Base-by-base conservation (phyloP, 2,329 filamentous ascomycete genomes). In the Pseudonectria foliicola region DNA sequence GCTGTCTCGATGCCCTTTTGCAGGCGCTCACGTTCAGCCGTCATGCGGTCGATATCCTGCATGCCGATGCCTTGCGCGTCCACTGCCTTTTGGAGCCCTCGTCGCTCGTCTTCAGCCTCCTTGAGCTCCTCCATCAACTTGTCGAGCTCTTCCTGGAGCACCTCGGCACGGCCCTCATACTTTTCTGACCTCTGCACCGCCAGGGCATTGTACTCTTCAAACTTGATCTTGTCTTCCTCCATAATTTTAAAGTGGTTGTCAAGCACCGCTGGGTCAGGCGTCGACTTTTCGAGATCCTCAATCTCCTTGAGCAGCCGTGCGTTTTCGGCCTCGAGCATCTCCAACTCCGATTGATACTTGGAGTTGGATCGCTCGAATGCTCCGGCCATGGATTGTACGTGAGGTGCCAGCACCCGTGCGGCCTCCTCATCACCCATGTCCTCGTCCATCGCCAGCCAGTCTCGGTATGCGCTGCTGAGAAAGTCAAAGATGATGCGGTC, bases 41-140 rank as follows among this genome's bases (percentile, higher is more conserved):
- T 95, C 90, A 98, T 95, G 60, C 92, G 87, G 71, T 98, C 92
- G 56, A 98, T 96, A 73, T 98, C 92, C 64, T 92, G 85, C 64
- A 95, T 93, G 53, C 88, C 93, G 57, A 98, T 89, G 3, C 92
- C 92, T 56, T 94, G 87, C 49, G 83, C 81, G 60, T 96, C 92
- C 18, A 98, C 88, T 21, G 84, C 80, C 39, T 82, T 80, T 58
- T 96, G 90, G 8, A 98, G 71, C 21, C 74, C 73, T 27, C 77
- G 67, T 42, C 87, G 79, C 59, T 98, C 92, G 12, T 84, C 80
- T 45, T 96, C 89, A 0, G 83, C 84, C 50, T 86, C 83, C 39
- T 76, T 73, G 24, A 94, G 67, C 51, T 95, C 88, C 7, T 72
- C 65, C 35, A 81, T 69, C 14, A 87, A 75, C 56, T 89, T 90